Percentiles rank a stretch among this genome's conserved stretches.
Evolutionary conservation across 805 yeast species (phyloP).

Genomic region (Zygoascus tannicola): DNA sequence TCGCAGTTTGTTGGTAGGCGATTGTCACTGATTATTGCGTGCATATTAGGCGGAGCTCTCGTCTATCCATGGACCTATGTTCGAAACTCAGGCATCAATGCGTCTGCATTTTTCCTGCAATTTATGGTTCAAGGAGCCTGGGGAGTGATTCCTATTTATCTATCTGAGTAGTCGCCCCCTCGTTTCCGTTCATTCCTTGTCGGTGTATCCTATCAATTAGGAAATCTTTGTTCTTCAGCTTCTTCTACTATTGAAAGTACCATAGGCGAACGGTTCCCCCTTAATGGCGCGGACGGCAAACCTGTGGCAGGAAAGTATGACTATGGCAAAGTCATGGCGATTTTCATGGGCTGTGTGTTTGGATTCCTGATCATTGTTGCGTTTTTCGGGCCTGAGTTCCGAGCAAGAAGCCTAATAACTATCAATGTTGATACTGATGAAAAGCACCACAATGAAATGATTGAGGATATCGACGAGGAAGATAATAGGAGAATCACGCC

Average conservation of each 20-base stretch:
- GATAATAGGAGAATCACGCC: too few relatives aligned
- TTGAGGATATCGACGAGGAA: constrained; percentile 1
- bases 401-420: constrained; percentile 15
- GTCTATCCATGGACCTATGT: constrained; percentile 54
- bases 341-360: constrained; percentile 58
- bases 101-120: constrained; percentile 56
- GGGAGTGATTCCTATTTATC: constrained; percentile 62
- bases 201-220: constrained; percentile 60
- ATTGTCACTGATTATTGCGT: constrained; percentile 41
- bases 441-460: not conserved
- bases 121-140: constrained; percentile 64
- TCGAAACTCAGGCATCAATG: constrained; percentile 40
- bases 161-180: constrained; percentile 58
- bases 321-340: constrained; percentile 65
- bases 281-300: constrained; percentile 29
- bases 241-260: constrained; percentile 60
- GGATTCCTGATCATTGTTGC: constrained; percentile 40
- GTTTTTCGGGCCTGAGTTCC: constrained; percentile 50
- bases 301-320: constrained; percentile 33
- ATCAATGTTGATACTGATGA: constrained; percentile 9
- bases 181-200: constrained; percentile 52
- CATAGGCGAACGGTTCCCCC: constrained; percentile 53
- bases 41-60: constrained; percentile 48
- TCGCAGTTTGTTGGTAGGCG: constrained; percentile 56
- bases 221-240: constrained; percentile 64